phyloP scores from a whole-genome alignment of 2,329 filamentous ascomycete species.

The Botrytis porri region DNA sequence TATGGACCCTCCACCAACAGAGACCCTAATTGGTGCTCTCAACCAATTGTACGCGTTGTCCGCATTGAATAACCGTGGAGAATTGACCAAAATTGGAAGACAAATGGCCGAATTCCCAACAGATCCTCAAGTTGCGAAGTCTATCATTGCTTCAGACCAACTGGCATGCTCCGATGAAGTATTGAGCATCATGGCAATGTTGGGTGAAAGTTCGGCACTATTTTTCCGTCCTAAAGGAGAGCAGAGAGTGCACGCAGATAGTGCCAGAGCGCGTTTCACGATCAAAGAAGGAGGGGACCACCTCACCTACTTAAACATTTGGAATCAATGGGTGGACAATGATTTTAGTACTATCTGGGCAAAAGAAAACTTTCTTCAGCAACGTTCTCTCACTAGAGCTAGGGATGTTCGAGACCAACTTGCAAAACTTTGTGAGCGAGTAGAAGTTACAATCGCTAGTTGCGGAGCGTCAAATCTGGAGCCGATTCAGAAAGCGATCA shows the following conservation, averaged over 20 bases:
- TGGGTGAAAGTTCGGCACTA: conserved; percentile 80
- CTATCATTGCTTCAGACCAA: conserved; percentile 82
- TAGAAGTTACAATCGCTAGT: conserved; percentile 73
- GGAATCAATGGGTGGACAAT: conserved; percentile 90
- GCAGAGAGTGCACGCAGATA: conserved; percentile 94
- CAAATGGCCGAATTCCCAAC: conserved; percentile 96
- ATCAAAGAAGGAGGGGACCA: conserved; percentile 90
- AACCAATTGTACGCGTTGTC: conserved; percentile 91
- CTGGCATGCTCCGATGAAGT: conserved; percentile 94
- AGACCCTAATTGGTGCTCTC: conserved; percentile 82
- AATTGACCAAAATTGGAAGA: conserved; percentile 84
- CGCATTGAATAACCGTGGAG: conserved; percentile 81
- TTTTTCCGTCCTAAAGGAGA: conserved; percentile 90
- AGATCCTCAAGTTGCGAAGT: conserved; percentile 86
- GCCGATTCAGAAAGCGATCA: conserved; percentile 83
- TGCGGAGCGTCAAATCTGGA: conserved; percentile 68
- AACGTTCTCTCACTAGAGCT: conserved; percentile 81
- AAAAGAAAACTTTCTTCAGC: conserved; percentile 90
- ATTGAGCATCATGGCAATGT: conserved; percentile 89
- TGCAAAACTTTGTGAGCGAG: conserved; percentile 85
- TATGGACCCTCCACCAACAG: conserved; percentile 87
- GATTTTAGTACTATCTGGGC: conserved; percentile 88
- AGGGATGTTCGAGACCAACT: conserved; percentile 92
- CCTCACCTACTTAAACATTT: conserved; percentile 84
- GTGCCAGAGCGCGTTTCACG: conserved; percentile 83